These are phyloP conservation scores for Sporobolomyces phaffii DNA, from an alignment of 768 basidiomycete species.

Conservation along the genomic window DNA sequence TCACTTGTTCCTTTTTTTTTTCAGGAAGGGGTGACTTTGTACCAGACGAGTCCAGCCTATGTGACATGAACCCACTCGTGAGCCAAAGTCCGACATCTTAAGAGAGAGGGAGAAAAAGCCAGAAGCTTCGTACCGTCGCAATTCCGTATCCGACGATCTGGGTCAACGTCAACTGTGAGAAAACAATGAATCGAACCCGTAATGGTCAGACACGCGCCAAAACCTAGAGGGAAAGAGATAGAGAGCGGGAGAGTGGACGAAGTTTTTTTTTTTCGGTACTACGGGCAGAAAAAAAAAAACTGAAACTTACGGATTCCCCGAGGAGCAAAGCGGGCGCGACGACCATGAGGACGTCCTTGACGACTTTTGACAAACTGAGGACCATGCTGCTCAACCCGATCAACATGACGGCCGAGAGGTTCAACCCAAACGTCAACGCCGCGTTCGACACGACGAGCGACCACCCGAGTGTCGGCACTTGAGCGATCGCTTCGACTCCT, in stretches of 20 bases:
- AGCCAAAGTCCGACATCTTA: too few relatives aligned
- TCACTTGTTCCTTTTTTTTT: too few relatives aligned
- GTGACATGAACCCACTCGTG: too few relatives aligned
- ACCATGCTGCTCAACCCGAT: conserved; percentile 55
- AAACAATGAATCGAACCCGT: too few relatives aligned
- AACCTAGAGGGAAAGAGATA: background rate
- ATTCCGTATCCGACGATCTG: conserved; percentile 75
- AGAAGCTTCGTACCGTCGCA: conserved; percentile 59
- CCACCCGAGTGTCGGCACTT: conserved; percentile 58
- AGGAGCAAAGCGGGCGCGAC: conserved; percentile 79
- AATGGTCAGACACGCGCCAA: background rate
- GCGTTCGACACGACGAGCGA: conserved; percentile 73
- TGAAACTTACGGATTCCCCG: conserved; percentile 49
- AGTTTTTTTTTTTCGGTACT: too few relatives aligned
- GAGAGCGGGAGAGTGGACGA: too few relatives aligned
- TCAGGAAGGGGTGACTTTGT: conserved; percentile 8
- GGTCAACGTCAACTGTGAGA: conserved; percentile 57
- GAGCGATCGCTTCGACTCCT: conserved; percentile 69
- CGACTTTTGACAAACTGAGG: conserved; percentile 21
- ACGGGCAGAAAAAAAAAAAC: too few relatives aligned
- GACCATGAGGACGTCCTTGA: conserved; percentile 84
- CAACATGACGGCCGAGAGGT: conserved; percentile 82
- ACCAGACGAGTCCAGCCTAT: conserved; percentile 7
- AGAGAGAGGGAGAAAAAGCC: background rate
- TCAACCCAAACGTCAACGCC: conserved; percentile 74